Conservation (phyloP, 305 asterid genomes). For the Solanum hybrid region DNA sequence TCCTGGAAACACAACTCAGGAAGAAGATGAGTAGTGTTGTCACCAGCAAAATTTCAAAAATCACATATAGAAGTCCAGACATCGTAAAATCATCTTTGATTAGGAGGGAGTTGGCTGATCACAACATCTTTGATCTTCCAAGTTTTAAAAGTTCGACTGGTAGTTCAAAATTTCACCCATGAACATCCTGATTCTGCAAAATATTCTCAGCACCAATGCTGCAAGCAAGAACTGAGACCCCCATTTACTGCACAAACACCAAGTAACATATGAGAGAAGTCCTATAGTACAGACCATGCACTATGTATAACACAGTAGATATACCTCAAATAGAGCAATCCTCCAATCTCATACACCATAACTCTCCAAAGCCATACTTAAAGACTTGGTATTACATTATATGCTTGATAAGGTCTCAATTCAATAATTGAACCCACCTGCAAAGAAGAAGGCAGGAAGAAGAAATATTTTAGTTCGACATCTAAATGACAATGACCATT, state of each 20-base stretch:
- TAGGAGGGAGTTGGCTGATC: not conserved
- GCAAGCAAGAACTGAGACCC: not conserved
- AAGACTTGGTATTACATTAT: conserved; percentile 83
- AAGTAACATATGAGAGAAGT: not conserved
- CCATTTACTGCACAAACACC: not conserved
- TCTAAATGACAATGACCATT: not conserved
- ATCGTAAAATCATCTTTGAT: not conserved
- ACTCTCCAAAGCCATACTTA: conserved; percentile 37
- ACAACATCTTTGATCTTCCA: not conserved
- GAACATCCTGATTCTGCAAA: not conserved
- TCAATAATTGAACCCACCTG: conserved; percentile 92
- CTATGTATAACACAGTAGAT: not conserved
- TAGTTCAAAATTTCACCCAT: not conserved
- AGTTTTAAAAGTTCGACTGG: not conserved
- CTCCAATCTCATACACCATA: conserved; percentile 37
- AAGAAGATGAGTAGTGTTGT: not conserved
- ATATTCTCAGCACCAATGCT: not conserved
- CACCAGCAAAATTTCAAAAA: not conserved
- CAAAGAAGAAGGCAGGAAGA: conserved; percentile 1
- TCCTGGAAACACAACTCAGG: not conserved
- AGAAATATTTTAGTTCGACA: not conserved
- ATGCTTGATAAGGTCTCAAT: conserved; percentile 85
- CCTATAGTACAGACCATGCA: not conserved
- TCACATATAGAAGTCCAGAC: not conserved
- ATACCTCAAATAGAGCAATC: not conserved